Evolutionary conservation across 2,329 filamentous ascomycete species (phyloP), one percentile per base, ranked within the genome.

Genomic region (Zymoseptoria brevis): DNA sequence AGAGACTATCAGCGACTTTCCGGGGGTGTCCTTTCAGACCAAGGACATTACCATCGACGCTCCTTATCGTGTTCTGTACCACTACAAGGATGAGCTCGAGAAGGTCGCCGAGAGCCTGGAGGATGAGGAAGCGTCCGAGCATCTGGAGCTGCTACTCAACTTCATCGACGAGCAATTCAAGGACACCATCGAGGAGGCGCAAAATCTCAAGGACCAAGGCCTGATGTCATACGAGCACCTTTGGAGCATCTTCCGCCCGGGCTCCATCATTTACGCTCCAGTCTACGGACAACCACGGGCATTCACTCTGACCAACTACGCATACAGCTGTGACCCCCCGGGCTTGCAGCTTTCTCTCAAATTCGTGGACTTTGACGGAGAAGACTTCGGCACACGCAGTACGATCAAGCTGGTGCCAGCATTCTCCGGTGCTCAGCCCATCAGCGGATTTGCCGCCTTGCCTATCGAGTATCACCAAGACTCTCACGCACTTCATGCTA

Each of bases 241-340:
- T 1, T 79, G 76, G 76, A 77, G 75, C 0, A 66, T 78, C 3
- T 78, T 76, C 59, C 70, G 76, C 35, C 76, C 76, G 1, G 57
- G 68, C 58, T 57, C 57, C 1, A 63, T 68, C 8, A 59, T 71
- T 8, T 72, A 70, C 57, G 62, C 62, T 8, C 59, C 65, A 1
- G 64, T 69, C 5, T 65, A 67, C 26, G 71, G 69, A 2, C 69
- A 74, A 45, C 59, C 65, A 7, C 63, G 72, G 2, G 66, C 72
- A 0, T 71, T 69, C 55, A 66, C 57, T 8, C 64, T 73, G 11
- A 50, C 56, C 8, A 69, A 65, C 54, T 71, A 69, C 21, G 60
- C 60, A n/a, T 73, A 73, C 57, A 59, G 56, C 53, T 64, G 60
- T 22, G 57, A 62, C 4, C 41, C 57, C 3, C 68, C 67, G 45